Base-by-base conservation (phyloP, 148 eudicot genomes). In the Amaranthus palmeri region DNA sequence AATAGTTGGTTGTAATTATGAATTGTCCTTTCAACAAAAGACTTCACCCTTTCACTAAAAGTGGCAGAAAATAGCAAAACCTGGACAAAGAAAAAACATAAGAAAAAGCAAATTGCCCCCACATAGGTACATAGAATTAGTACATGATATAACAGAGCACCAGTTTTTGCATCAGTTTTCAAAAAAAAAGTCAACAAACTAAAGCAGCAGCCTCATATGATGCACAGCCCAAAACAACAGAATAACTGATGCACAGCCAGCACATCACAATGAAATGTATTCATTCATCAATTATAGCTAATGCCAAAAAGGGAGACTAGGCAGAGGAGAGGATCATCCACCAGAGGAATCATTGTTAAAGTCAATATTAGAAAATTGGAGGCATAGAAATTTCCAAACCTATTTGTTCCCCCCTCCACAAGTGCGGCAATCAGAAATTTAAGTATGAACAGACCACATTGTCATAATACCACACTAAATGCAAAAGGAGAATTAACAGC, bases 51-150 rank as follows among this genome's bases (percentile, higher is more conserved):
- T 1, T 90, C 93, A 81, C 84, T 83, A 63, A 92, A 92, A 14
- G 97, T 92, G 58, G 97, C 97, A 45, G 97, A 92, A 81, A 92
- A 92, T 14, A 92, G 74, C 71, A 92, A 89, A 70, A 93, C 98
- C 98, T 93, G 85, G 52, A 62, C 46, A 51, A 61, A 56, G 10
- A n/a, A 61, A 58, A 6, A 77, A 7, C 7, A 61, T 43, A 7
- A 73, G 55, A 53, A 63, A 45, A 60, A 59, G 0, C 8, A 55
- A 8, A 7, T 8, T 44, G 4, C 4, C 17, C 45, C 11, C 13
- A 45, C 36, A 41, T 17, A 56, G 10, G 9, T 7, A 10, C 17
- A 7, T 51, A 65, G 41, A 70, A 46, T 40, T 67, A 52, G 49
- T 10, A 45, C 54, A 65, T 13, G 13, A 5, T 13, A 5, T 41